These are phyloP conservation scores for Clonostachys sp. DNA, from an alignment of 2,329 filamentous ascomycete genomes.

Conservation along the genomic window DNA sequence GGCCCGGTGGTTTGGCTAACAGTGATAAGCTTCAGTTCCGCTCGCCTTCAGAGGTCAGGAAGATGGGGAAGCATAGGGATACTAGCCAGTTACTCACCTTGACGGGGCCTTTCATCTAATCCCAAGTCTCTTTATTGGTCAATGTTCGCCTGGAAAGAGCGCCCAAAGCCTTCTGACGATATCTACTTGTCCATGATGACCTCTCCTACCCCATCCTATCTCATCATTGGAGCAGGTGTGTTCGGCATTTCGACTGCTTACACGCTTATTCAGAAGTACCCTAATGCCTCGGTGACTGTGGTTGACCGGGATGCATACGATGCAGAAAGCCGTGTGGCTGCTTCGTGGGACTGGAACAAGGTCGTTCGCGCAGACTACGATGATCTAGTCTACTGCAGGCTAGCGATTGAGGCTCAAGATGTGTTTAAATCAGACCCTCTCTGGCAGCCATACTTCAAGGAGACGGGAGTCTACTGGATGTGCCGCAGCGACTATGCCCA, in stretches of 20 bases:
- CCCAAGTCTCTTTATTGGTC: too few relatives aligned
- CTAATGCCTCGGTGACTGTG: conserved; percentile 45
- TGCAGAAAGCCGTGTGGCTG: conserved; percentile 44
- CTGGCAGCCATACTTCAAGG: conserved; percentile 52
- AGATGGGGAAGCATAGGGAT: too few relatives aligned
- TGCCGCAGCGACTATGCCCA: conserved; percentile 44
- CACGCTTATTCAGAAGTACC: conserved; percentile 48
- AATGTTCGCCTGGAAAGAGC: too few relatives aligned
- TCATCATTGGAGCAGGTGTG: conserved; percentile 62
- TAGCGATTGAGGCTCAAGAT: conserved; percentile 63
- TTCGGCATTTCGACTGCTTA: conserved; percentile 65
- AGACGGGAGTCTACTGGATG: conserved; percentile 55
- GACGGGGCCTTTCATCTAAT: too few relatives aligned
- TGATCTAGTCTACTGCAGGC: conserved; percentile 56
- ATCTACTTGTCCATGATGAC: neutral
- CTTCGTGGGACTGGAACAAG: conserved; percentile 72
- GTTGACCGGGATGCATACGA: conserved; percentile 52
- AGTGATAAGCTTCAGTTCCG: too few relatives aligned
- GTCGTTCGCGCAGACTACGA: conserved; percentile 67
- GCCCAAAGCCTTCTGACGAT: neutral
- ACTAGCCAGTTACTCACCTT: too few relatives aligned
- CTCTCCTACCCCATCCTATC: conserved; percentile 24
- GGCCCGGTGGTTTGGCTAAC: too few relatives aligned
- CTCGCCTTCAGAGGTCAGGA: too few relatives aligned
- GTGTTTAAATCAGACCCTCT: conserved; percentile 54